Base-by-base conservation (phyloP, 2,329 filamentous ascomycete genomes). In the Zasmidium cellare region DNA sequence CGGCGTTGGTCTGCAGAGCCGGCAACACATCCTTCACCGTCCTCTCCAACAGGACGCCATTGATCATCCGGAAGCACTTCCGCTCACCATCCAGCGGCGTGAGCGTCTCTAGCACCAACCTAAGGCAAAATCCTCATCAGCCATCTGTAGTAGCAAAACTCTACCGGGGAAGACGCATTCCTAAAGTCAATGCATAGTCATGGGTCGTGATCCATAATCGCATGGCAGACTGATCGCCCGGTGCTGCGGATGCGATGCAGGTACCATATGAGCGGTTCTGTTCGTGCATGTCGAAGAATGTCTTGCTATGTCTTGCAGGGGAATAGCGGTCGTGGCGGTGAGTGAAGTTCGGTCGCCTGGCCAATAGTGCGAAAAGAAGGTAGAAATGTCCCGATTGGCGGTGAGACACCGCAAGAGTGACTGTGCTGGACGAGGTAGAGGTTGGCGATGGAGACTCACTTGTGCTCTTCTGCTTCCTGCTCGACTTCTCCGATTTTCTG, bases 1-100 rank as follows among this genome's bases (percentile, higher is more conserved):
- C 93, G 23, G 91, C 90, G 74, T 99, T 97, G 19, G 92, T 97
- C 78, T 91, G 88, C 60, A 99, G 82, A 23, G 91, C 90, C 5
- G 94, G 94, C 55, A 96, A 82, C 12, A 99, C 91, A 75, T 97
- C 94, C 75, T 91, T 84, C 66, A 99, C 91, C 16, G 93, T 97
- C 67, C 92, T 85, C 80, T 99, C 94, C 54, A 96, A 91, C 58
- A 99, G 80, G 22, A 97, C 92, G 47, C 94, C 94, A 75, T 99
- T 97, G 75, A 99, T 96, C 85, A 99, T 91, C 68, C 94, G 92
- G 79, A 97, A 99, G 78, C 93, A 97, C 80, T 97, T 99, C 70
- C 94, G 90, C 65, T 96, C 89, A 63, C 82, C 84, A 1, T 90
- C 82, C 22, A 97, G 84, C 47, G 92, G 92, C 59, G 88, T 84